These are phyloP conservation scores for Tuber aestivum DNA, from an alignment of 495 filamentous ascomycete species.

Conservation along the genomic window DNA sequence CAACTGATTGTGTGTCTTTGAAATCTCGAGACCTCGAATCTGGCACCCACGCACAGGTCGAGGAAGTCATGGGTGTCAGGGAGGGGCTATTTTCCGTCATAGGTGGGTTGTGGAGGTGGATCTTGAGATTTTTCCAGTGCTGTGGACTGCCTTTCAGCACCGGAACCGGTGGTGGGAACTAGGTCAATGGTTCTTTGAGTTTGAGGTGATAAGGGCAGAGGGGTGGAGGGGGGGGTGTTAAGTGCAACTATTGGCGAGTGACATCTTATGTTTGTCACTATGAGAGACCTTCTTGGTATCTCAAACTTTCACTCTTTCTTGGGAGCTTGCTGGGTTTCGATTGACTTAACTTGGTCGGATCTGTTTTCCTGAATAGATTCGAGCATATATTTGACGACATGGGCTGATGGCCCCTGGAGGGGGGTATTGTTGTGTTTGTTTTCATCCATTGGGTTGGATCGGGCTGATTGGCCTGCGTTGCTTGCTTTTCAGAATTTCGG, in stretches of 20 bases:
- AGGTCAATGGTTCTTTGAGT: neutral
- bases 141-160: neutral
- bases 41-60: neutral
- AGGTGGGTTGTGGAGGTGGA: neutral
- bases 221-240: neutral
- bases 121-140: neutral
- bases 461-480: neutral
- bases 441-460: neutral
- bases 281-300: neutral
- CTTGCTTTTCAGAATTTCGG: neutral
- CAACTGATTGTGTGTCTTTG: neutral
- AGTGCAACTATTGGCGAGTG: neutral
- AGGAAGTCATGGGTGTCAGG: neutral
- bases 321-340: neutral
- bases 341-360: neutral
- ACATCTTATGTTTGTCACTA: neutral
- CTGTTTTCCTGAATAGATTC: neutral
- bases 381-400: neutral
- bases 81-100: neutral
- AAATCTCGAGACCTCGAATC: neutral
- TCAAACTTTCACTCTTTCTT: neutral
- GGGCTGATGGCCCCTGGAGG: neutral
- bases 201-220: neutral
- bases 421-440: neutral
- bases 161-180: neutral